These are phyloP conservation scores for Durotheca rogersii DNA, from an alignment of 495 filamentous ascomycete species.

Conservation along the genomic window DNA sequence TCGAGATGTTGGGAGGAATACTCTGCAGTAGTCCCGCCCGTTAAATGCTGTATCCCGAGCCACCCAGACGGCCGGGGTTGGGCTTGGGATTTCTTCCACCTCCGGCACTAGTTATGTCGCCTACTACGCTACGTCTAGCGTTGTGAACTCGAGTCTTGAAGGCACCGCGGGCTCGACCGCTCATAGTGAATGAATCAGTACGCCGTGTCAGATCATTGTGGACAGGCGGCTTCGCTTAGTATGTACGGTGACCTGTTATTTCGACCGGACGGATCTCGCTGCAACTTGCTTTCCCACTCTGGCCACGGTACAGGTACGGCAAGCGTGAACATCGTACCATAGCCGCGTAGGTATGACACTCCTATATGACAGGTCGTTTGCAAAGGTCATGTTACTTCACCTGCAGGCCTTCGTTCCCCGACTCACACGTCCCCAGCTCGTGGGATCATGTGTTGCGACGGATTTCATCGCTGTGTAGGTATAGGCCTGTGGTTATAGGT, in stretches of 20 bases:
- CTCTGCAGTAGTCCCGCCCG: too few species aligned
- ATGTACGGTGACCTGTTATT: not conserved
- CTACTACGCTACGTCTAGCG: not conserved
- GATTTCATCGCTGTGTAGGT: not conserved
- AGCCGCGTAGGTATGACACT: constrained; percentile 4
- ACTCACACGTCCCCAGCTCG: constrained; percentile 2
- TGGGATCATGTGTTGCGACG: not conserved
- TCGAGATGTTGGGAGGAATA: too few species aligned
- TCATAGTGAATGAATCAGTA: constrained; percentile 2
- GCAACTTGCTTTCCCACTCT: not conserved
- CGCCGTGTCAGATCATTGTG: constrained; percentile 5
- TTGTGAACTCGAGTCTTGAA: not conserved
- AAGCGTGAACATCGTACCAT: constrained; percentile 9
- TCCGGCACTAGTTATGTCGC: too few species aligned
- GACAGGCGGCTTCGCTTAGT: not conserved
- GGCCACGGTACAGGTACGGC: not conserved
- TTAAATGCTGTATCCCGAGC: not conserved
- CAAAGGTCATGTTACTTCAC: constrained; percentile 9
- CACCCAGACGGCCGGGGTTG: not conserved
- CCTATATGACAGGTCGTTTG: constrained; percentile 27
- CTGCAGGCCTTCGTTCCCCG: constrained; percentile 13
- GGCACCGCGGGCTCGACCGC: constrained; percentile 8
- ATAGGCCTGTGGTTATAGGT: too few species aligned
- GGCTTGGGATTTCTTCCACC: not conserved
- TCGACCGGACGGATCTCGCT: constrained; percentile 3